Base-by-base conservation (phyloP, 768 basidiomycete genomes). In the Termitomyces sp. region DNA sequence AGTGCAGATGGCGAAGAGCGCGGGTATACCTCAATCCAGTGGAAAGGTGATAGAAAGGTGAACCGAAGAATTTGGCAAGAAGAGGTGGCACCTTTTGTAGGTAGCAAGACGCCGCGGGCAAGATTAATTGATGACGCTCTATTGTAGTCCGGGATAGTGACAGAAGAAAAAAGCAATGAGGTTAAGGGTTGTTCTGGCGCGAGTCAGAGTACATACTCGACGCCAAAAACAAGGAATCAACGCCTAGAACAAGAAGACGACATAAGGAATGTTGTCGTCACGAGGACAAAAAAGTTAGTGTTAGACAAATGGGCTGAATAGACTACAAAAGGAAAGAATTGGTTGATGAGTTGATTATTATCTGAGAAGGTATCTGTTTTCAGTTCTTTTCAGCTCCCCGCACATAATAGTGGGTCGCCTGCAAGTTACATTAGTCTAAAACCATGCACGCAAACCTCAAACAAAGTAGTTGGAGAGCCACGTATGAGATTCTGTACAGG, bases 21-120 rank as follows among this genome's bases (percentile, higher is more conserved):
- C 22, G 45, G 35, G 45, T 24, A 38, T n/a, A 14, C 24, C 14
- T 32, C 20, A 13, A 54, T 48, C 46, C 38, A 43, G 38, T n/a
- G 36, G 40, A 54, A 26, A 42, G 40, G 22, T 28, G 43, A 43
- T 52, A 26, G 42, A 22, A n/a, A 35, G 33, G 44, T 42, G 7
- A 30, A 10, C 48, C n/a, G 42, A 49, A 58, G 33, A 44, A 59
- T 18, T 14, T 12, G 3, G 47, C 26, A 30, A 60, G 46, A 43
- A 28, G 48, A 43, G 46, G 61, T 55, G 56, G 35, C 58, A 60
- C 50, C 51, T 54, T 61, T 58, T 58, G 42, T 61, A 55, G 24
- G 32, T 32, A 13, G 16, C 22, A 38, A 8, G 22, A 32, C 50
- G 14, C 45, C 35, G 40, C n/a, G 53, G 20, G 22, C 1, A 36